Base-by-base conservation (phyloP, 2,329 filamentous ascomycete genomes). In the Cladobotryum mycophilum region DNA sequence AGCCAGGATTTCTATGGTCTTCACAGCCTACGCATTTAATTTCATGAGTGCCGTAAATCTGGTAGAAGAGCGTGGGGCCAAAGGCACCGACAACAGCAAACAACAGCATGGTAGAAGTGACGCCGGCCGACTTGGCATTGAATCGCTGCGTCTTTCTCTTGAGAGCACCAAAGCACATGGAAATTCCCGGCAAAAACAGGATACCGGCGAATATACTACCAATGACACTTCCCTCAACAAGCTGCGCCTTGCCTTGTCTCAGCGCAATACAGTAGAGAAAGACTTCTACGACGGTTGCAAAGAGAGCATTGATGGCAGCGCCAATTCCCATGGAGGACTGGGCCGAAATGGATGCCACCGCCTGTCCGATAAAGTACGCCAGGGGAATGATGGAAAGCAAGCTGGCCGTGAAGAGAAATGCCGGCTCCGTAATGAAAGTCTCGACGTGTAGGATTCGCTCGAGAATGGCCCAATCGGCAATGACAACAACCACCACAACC, bases 301-400 rank as follows among this genome's bases (percentile, higher is more conserved):
- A 99, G 69, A 99, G 95, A 43, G 93, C 93, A 61, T 99, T 99
- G 74, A 97, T 88, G 33, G 92, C 95, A 25, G 93, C 93, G 64
- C 93, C 93, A 8, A 99, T 78, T 22, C 93, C 93, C 93, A 99
- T 99, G 5, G 92, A 96, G 1, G 92, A 97, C 67, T 99, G 93
- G 1, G 93, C 93, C 9, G 93, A 99, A 60, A 99, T 99, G 47
- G 93, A 99, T 2, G 93, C 93, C 42, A 99, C 93, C 36, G 93
- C 93, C 70, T 99, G 93, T 1, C 93, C 93, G 58, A 99, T 99
- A 67, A 99, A 99, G 71, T 99, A 99, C 13, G 93, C 93, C 49
- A 99, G 71, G 3, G 93, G 93, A 45, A 99, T 96, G 66, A 99
- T 95, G 41, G 93, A 97, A 53, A 95, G 75, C 13, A 99, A 71